Percentiles rank a stretch among this genome's conserved stretches.
These are phyloP conservation scores for Lizonia empirigonia DNA, from an alignment of 2,329 filamentous ascomycete genomes.

Conservation along the genomic window DNA sequence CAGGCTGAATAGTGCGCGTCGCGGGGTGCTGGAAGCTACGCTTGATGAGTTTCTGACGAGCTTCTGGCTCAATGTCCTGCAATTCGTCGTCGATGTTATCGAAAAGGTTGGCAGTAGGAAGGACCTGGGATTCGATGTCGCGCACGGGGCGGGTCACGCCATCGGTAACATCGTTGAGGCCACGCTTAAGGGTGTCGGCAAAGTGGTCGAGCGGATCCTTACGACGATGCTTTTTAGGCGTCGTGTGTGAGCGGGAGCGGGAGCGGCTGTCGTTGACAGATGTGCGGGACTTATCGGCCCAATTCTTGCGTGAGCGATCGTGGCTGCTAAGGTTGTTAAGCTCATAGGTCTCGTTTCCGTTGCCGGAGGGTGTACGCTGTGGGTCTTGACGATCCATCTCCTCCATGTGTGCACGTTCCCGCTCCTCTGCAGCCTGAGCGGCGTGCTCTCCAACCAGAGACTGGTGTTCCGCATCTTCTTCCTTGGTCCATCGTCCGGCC, in stretches of 20 bases:
- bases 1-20: conserved; percentile 79
- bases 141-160: conserved; percentile 40
- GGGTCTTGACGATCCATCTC: conserved; percentile 27
- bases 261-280: conserved; percentile 39
- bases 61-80: conserved; percentile 88
- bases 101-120: conserved; percentile 80
- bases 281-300: conserved; percentile 38
- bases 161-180: conserved; percentile 40
- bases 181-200: conserved; percentile 33
- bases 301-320: conserved; percentile 30
- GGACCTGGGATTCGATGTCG: conserved; percentile 52
- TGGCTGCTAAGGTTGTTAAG: conserved; percentile 37
- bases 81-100: conserved; percentile 89
- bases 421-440: conserved; percentile 37
- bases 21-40: conserved; percentile 92
- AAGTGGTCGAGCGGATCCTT: conserved; percentile 38
- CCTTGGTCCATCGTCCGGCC: conserved; percentile 67
- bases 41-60: conserved; percentile 82
- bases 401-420: conserved; percentile 42
- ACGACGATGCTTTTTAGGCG: conserved; percentile 28
- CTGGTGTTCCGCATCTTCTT: conserved; percentile 55
- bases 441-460: conserved; percentile 45
- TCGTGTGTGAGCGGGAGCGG: conserved; percentile 24
- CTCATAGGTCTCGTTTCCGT: conserved; percentile 29
- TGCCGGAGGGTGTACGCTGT: conserved; percentile 6